phyloP scores from a whole-genome alignment of 179 eudicot genomes.

The Patellifolia procumbens region DNA sequence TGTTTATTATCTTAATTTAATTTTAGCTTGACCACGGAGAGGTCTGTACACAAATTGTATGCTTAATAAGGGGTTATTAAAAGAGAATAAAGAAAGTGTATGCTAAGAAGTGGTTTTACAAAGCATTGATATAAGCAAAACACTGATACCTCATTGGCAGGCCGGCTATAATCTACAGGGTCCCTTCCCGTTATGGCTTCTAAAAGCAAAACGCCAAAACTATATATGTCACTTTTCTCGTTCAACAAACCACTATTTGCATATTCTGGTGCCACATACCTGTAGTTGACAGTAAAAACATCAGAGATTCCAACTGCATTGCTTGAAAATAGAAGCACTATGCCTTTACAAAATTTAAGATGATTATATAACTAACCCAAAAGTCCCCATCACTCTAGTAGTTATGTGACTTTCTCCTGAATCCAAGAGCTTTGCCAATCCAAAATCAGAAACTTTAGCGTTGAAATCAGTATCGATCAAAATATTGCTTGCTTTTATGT shows the following conservation, averaged over 20 bases:
- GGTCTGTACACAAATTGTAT: background rate
- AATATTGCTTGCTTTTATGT: slow-evolving; percentile 93
- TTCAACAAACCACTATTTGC: slow-evolving; percentile 88
- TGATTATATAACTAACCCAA: slow-evolving; percentile 55
- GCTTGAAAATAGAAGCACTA: background rate
- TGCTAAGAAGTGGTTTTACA: background rate
- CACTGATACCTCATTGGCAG: slow-evolving; percentile 70
- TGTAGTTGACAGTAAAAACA: slow-evolving; percentile 31
- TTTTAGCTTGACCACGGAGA: too few relatives aligned
- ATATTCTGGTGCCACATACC: slow-evolving; percentile 96
- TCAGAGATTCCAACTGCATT: background rate
- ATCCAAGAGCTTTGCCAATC: slow-evolving; percentile 94
- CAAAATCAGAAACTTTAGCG: slow-evolving; percentile 90
- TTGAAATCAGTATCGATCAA: slow-evolving; percentile 82
- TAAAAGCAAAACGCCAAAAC: slow-evolving; percentile 83
- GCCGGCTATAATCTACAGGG: slow-evolving; percentile 87
- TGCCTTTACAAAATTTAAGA: slow-evolving; percentile 9
- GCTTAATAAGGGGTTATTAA: background rate
- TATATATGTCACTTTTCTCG: slow-evolving; percentile 89
- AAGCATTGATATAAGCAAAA: background rate
- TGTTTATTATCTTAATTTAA: background rate
- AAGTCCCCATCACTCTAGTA: slow-evolving; percentile 96
- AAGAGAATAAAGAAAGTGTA: background rate
- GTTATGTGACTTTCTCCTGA: slow-evolving; percentile 90
- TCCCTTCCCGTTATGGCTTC: slow-evolving; percentile 92